Percentiles rank a stretch among this genome's conserved stretches.
These are phyloP conservation scores for Lactifluus piperatus DNA, from an alignment of 768 basidiomycete genomes.

Conservation along the genomic window DNA sequence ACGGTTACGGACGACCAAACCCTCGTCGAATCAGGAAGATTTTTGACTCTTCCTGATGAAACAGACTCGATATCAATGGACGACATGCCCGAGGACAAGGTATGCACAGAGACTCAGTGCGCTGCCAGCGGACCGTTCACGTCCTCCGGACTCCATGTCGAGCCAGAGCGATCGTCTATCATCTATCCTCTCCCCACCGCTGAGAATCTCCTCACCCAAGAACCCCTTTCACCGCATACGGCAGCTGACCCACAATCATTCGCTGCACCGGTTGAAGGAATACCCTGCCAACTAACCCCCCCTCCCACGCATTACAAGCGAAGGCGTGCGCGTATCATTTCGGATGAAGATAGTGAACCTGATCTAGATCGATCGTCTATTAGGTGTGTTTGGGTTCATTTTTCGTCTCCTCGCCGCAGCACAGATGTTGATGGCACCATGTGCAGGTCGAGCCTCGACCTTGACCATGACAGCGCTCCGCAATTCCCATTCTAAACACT, in stretches of 20 bases:
- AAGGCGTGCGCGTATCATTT: slow-evolving; percentile 9
- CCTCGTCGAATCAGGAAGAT: slow-evolving; percentile 2
- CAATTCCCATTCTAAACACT: slow-evolving; percentile 12
- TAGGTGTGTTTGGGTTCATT: slow-evolving; percentile 6
- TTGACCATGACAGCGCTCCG: not conserved
- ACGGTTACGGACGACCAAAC: slow-evolving; percentile 9
- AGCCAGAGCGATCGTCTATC: slow-evolving; percentile 1
- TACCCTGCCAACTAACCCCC: slow-evolving; percentile 1
- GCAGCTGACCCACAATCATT: not conserved
- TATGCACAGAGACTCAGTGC: not conserved
- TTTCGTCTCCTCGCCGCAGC: not conserved
- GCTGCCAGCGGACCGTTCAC: not conserved
- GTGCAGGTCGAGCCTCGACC: not conserved
- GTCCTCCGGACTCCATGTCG: not conserved
- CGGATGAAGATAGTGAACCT: slow-evolving; percentile 1
- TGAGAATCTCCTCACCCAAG: slow-evolving; percentile 8
- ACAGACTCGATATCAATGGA: not conserved
- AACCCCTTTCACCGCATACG: not conserved
- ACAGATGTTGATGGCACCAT: not conserved
- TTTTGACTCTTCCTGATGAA: not conserved
- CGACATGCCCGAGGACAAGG: not conserved
- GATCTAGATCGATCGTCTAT: not conserved
- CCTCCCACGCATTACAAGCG: slow-evolving; percentile 14
- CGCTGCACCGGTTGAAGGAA: not conserved
- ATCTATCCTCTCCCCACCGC: slow-evolving; percentile 11